Evolutionary conservation across 2,329 filamentous ascomycete species (phyloP).

Genomic region (Sordariomycetes sp.): DNA sequence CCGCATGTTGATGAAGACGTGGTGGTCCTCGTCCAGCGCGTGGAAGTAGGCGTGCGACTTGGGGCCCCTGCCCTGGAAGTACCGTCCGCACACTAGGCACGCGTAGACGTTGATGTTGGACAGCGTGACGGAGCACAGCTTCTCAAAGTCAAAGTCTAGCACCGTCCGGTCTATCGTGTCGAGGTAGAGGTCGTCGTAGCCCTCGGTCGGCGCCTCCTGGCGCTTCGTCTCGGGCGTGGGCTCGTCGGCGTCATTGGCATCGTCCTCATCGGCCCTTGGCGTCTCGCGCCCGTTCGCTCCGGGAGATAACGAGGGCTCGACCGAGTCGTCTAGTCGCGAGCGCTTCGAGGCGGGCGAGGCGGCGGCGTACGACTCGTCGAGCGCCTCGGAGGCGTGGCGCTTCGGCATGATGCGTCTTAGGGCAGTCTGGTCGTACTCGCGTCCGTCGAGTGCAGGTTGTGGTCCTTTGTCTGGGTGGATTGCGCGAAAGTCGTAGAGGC

Average conservation of each 20-base stretch:
- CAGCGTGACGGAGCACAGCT: constrained; percentile 88
- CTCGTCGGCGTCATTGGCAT: constrained; percentile 27
- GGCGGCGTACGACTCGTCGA: constrained; percentile 43
- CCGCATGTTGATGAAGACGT: constrained; percentile 97
- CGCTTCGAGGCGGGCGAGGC: constrained; percentile 50
- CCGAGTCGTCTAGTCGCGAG: constrained; percentile 31
- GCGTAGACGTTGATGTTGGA: constrained; percentile 99
- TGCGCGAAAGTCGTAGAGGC: background rate
- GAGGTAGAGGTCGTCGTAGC: constrained; percentile 92
- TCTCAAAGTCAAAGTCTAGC: constrained; percentile 97
- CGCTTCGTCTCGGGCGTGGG: constrained; percentile 37
- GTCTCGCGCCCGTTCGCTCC: constrained; percentile 20
- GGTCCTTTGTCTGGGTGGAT: background rate
- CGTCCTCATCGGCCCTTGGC: constrained; percentile 15
- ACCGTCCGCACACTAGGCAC: constrained; percentile 94
- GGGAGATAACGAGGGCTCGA: constrained; percentile 10
- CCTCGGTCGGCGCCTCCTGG: constrained; percentile 70
- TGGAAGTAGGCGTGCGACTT: constrained; percentile 98
- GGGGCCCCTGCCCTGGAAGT: constrained; percentile 86
- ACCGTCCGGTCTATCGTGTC: constrained; percentile 91
- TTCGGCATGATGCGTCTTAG: constrained; percentile 21
- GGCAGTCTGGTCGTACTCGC: background rate
- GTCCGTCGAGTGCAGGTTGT: background rate
- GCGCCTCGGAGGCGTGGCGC: constrained; percentile 47
- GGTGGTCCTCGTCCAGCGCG: constrained; percentile 86